phyloP scores from a whole-genome alignment of 202 grass and related monocot genomes.

The Panicum hallii region DNA sequence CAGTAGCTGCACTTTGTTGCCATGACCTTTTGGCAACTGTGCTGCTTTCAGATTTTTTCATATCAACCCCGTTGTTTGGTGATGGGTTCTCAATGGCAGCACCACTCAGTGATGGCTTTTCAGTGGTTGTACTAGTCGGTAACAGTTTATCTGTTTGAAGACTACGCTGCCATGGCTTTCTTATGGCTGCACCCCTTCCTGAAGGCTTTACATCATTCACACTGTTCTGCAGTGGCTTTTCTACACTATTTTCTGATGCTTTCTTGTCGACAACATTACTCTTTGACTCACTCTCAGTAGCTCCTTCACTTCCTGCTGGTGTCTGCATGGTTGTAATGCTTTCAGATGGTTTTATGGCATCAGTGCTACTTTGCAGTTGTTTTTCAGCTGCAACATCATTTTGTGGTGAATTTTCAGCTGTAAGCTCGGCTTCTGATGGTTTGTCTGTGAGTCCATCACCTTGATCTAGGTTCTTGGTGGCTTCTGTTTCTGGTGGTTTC shows the following conservation, averaged over 20 bases:
- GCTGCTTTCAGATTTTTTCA: constrained; percentile 47
- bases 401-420: constrained; percentile 48
- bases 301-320: constrained; percentile 35
- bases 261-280: constrained; percentile 31
- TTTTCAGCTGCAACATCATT: constrained; percentile 48
- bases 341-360: constrained; percentile 43
- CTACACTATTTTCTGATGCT: constrained; percentile 41
- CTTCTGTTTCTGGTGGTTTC: constrained; percentile 44
- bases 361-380: constrained; percentile 23
- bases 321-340: constrained; percentile 27
- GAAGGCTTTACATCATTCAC: constrained; percentile 45
- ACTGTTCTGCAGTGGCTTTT: constrained; percentile 44
- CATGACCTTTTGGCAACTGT: constrained; percentile 45
- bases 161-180: constrained; percentile 55
- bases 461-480: constrained; percentile 27
- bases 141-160: constrained; percentile 38
- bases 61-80: constrained; percentile 48
- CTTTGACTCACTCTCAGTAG: constrained; percentile 44
- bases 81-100: constrained; percentile 49
- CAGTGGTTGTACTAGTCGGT: constrained; percentile 33
- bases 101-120: constrained; percentile 38
- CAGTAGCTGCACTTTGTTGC: constrained; percentile 36
- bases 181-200: constrained; percentile 41
- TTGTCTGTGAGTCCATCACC: constrained; percentile 53
- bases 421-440: constrained; percentile 38